Conservation (phyloP, 495 filamentous ascomycete species). For the Xylaria sp. region DNA sequence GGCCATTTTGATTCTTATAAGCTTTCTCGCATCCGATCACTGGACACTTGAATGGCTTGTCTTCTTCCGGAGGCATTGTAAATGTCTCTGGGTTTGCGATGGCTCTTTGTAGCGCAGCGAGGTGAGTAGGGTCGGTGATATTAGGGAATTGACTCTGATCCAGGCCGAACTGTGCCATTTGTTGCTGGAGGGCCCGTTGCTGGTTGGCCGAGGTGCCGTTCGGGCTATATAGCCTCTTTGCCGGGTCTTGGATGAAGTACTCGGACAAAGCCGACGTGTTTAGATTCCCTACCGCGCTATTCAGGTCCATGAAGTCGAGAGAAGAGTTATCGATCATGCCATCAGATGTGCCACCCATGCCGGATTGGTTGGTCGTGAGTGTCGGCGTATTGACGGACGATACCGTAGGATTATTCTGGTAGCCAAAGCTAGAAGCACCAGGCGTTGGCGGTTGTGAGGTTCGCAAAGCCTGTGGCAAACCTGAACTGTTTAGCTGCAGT, state of each 20-base stretch:
- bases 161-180: slow-evolving; percentile 68
- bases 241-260: slow-evolving; percentile 90
- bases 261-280: slow-evolving; percentile 45
- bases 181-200: slow-evolving; percentile 61
- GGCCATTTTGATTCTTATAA: slow-evolving; percentile 99
- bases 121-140: slow-evolving; percentile 76
- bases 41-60: slow-evolving; percentile 96
- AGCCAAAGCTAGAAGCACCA: slow-evolving; percentile 70
- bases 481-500: slow-evolving; percentile 71
- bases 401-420: slow-evolving; percentile 96
- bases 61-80: slow-evolving; percentile 69
- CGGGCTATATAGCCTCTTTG: slow-evolving; percentile 88
- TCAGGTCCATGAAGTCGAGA: slow-evolving; percentile 61
- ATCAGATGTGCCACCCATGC: slow-evolving; percentile 44
- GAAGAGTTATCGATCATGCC: slow-evolving; percentile 61
- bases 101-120: slow-evolving; percentile 76
- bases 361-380: slow-evolving; percentile 66
- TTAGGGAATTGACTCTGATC: slow-evolving; percentile 73
- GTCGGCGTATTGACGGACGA: slow-evolving; percentile 97
- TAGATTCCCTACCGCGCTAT: slow-evolving; percentile 51
- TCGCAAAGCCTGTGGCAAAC: slow-evolving; percentile 77
- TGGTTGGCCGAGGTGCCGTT: slow-evolving; percentile 75
- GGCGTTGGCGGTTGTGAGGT: slow-evolving; percentile 88
- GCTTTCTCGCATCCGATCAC: slow-evolving; percentile 99
- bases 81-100: slow-evolving; percentile 55